Evolutionary conservation across 73 alveolate genomes (phyloP).

Genomic region (Paramecium sexaurelia): DNA sequence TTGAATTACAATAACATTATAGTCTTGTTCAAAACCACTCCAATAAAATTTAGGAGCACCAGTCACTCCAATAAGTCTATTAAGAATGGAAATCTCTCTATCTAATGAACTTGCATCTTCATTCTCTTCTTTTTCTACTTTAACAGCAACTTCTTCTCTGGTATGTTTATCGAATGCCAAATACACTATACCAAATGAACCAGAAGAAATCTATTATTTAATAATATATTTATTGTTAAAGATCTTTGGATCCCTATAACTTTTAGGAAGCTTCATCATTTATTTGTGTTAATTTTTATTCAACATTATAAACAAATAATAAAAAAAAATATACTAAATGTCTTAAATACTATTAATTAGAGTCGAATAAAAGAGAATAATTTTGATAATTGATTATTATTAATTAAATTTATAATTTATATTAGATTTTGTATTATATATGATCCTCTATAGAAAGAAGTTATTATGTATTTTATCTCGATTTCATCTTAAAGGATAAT

Average conservation of each 20-base stretch:
- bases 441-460: too few species aligned
- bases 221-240: slow-evolving; percentile 63
- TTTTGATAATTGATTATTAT: background rate
- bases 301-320: background rate
- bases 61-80: slow-evolving; percentile 45
- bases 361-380: background rate
- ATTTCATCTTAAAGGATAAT: too few species aligned
- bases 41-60: slow-evolving; percentile 64
- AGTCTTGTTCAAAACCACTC: slow-evolving; percentile 69
- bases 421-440: too few species aligned
- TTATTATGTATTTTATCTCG: too few species aligned
- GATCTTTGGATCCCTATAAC: slow-evolving; percentile 56
- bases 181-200: slow-evolving; percentile 93
- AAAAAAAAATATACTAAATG: too few species aligned
- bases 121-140: slow-evolving; percentile 68
- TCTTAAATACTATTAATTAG: too few species aligned
- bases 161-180: slow-evolving; percentile 68
- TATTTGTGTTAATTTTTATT: background rate
- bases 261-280: slow-evolving; percentile 42
- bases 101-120: slow-evolving; percentile 63
- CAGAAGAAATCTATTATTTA: slow-evolving; percentile 82
- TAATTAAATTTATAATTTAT: background rate
- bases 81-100: slow-evolving; percentile 55
- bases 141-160: slow-evolving; percentile 61
- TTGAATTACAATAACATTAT: slow-evolving; percentile 62